A percentile compares a stretch with the other conserved stretches of the same genome.
These are phyloP conservation scores for Colletotrichum sp. DNA, from an alignment of 2,329 filamentous ascomycete species.

Conservation along the genomic window DNA sequence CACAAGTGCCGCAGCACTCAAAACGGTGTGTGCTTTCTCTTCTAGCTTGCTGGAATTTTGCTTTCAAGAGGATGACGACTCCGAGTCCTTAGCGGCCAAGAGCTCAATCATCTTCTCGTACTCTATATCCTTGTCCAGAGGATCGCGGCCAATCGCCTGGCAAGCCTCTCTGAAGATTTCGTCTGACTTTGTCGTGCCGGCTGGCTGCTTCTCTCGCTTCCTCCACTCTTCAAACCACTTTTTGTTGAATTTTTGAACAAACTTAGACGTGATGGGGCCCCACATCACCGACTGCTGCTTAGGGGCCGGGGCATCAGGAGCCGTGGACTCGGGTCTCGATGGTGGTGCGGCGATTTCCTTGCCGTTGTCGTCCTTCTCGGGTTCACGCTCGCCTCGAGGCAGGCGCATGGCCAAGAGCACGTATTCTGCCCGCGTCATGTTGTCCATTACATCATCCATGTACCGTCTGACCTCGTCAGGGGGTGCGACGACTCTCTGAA, in stretches of 20 bases:
- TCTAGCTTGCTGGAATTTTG: not conserved
- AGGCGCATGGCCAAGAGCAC: conserved; percentile 71
- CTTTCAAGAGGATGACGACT: not conserved
- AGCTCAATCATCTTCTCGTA: conserved; percentile 22
- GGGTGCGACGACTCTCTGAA: conserved; percentile 66
- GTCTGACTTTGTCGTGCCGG: not conserved
- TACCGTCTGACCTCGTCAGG: conserved; percentile 68
- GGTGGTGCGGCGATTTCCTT: not conserved
- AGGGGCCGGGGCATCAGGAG: not conserved
- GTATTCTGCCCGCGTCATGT: conserved; percentile 72
- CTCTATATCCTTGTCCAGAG: conserved; percentile 20
- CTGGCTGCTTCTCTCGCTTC: conserved; percentile 5
- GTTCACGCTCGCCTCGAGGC: conserved; percentile 48
- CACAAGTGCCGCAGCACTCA: not conserved
- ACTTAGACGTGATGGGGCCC: conserved; percentile 12
- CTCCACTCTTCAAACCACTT: conserved; percentile 21
- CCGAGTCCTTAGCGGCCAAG: conserved; percentile 14
- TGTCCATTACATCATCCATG: conserved; percentile 75
- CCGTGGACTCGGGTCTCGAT: not conserved
- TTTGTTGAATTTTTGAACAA: conserved; percentile 17
- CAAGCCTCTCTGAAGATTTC: conserved; percentile 7
- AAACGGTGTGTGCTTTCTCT: not conserved
- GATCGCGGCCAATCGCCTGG: conserved; percentile 8
- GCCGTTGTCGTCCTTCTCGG: conserved; percentile 28
- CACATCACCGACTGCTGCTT: conserved; percentile 19